A percentile compares a stretch with the other conserved stretches of the same genome.
phyloP scores from a whole-genome alignment of 768 basidiomycete species.

The Trametes elegans region DNA sequence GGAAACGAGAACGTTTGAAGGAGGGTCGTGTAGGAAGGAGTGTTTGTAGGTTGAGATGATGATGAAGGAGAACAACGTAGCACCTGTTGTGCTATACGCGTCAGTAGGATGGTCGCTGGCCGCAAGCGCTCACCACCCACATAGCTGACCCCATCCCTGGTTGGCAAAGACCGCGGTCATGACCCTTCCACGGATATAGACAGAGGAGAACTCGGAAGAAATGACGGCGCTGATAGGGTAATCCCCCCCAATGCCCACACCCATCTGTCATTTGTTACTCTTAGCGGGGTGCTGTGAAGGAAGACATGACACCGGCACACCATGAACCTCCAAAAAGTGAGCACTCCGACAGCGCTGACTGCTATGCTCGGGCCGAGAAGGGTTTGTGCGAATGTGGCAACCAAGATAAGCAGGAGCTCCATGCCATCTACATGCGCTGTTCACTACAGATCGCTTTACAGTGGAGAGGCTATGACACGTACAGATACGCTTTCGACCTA shows the following conservation, averaged over 20 bases:
- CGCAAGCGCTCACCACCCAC: slow-evolving; percentile 7
- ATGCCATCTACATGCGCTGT: slow-evolving; percentile 40
- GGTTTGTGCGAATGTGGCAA: slow-evolving; percentile 39
- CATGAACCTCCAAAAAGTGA: slow-evolving; percentile 46
- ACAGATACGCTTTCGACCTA: slow-evolving; percentile 42
- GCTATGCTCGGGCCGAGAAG: slow-evolving; percentile 37
- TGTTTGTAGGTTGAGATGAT: slow-evolving; percentile 68
- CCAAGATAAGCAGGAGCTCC: slow-evolving; percentile 39
- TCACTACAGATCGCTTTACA: background rate
- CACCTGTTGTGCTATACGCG: slow-evolving; percentile 44
- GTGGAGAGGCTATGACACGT: background rate
- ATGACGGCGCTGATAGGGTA: slow-evolving; percentile 49
- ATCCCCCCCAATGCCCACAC: slow-evolving; percentile 46
- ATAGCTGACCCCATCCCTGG: slow-evolving; percentile 45
- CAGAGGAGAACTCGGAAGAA: slow-evolving; percentile 47
- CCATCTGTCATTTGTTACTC: slow-evolving; percentile 19
- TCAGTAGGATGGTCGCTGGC: background rate
- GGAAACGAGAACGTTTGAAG: slow-evolving; percentile 37
- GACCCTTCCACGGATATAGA: slow-evolving; percentile 44
- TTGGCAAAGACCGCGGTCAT: slow-evolving; percentile 49
- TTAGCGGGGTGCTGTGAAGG: background rate
- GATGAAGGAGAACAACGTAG: slow-evolving; percentile 68
- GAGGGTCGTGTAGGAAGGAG: slow-evolving; percentile 46
- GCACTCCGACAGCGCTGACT: slow-evolving; percentile 40
- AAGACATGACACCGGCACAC: slow-evolving; percentile 26